These are phyloP conservation scores for Tilletia horrida DNA, from an alignment of 1,284 basidiomycete genomes.

Conservation along the genomic window DNA sequence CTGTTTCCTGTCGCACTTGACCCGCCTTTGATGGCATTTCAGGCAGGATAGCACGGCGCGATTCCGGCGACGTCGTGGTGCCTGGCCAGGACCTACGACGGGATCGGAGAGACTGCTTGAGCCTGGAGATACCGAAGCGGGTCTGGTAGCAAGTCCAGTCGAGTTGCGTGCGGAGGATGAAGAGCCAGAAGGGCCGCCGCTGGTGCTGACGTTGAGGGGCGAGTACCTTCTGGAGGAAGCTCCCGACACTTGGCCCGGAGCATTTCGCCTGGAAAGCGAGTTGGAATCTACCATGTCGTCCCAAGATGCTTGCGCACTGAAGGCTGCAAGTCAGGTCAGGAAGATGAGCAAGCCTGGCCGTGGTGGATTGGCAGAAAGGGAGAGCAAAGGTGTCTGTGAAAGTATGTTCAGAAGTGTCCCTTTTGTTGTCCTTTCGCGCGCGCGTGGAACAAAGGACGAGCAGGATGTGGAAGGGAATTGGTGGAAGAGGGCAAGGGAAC, in stretches of 20 bases:
- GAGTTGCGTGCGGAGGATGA: neutral
- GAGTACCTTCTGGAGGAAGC: neutral
- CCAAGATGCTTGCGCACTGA: no score
- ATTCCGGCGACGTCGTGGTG: neutral
- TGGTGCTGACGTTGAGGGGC: neutral
- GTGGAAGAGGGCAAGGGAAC: no score
- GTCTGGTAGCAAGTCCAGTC: neutral
- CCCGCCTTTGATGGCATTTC: constrained; percentile 3
- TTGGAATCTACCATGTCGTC: no score
- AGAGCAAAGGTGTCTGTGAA: no score
- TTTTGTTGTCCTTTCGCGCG: no score
- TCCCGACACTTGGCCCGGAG: neutral
- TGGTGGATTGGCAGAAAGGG: no score
- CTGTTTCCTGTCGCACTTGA: constrained; percentile 12
- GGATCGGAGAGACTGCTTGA: neutral
- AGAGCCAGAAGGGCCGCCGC: neutral
- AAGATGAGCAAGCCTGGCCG: no score
- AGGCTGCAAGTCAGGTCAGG: no score
- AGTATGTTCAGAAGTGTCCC: no score
- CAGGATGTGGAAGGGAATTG: no score
- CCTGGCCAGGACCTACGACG: neutral
- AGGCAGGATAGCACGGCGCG: constrained; percentile 10
- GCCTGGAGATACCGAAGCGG: neutral
- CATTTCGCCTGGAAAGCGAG: neutral
- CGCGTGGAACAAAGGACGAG: no score